Evolutionary conservation across 2,329 filamentous ascomycete genomes (phyloP).

Genomic region (Trichoderma endophyticum): DNA sequence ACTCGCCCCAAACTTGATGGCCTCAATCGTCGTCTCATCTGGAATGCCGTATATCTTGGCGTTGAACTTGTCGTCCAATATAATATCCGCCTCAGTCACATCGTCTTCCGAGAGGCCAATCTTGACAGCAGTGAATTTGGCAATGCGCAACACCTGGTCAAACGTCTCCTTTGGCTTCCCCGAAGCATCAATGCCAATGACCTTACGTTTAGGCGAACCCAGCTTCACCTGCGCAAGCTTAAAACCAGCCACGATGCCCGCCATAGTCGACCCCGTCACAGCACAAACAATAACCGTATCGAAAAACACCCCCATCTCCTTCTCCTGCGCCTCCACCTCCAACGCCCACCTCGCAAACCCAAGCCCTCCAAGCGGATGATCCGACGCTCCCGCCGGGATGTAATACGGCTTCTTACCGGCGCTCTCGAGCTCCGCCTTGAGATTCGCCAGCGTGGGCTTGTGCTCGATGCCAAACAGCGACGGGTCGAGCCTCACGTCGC

Average conservation of each 20-base stretch:
- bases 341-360: conserved; percentile 71
- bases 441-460: conserved; percentile 55
- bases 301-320: conserved; percentile 60
- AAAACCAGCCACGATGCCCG: conserved; percentile 70
- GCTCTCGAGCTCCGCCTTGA: conserved; percentile 51
- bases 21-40: conserved; percentile 61
- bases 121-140: conserved; percentile 58
- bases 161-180: conserved; percentile 52
- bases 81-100: conserved; percentile 59
- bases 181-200: conserved; percentile 62
- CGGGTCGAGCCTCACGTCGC: conserved; percentile 58
- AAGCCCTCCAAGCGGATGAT: conserved; percentile 66
- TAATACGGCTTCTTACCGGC: conserved; percentile 63
- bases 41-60: conserved; percentile 67
- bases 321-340: conserved; percentile 64
- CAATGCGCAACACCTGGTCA: conserved; percentile 64
- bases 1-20: conserved; percentile 64
- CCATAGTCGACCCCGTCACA: conserved; percentile 68
- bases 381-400: conserved; percentile 68
- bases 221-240: conserved; percentile 53
- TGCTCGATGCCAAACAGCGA: conserved; percentile 66
- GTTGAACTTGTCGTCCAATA: conserved; percentile 59
- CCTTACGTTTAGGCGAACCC: conserved; percentile 45
- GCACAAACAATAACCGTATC: conserved; percentile 67
- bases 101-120: conserved; percentile 60